These are phyloP conservation scores for Boletellus deceptivus DNA, from an alignment of 1,284 basidiomycete species.

Conservation along the genomic window DNA sequence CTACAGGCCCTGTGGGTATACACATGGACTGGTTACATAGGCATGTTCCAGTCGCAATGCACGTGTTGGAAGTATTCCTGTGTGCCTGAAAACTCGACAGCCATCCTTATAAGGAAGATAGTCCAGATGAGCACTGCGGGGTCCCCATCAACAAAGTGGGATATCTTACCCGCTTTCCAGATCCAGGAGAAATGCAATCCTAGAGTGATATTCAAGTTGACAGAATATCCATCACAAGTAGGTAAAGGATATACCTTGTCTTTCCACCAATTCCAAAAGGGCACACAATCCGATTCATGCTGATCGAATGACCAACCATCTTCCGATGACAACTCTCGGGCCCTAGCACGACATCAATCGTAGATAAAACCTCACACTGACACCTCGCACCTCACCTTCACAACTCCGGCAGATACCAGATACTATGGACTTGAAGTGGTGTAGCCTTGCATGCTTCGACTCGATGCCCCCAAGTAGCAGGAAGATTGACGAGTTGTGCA, in stretches of 20 bases:
- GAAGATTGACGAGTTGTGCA: constrained; percentile 24
- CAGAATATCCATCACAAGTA: not conserved
- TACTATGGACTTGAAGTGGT: constrained; percentile 21
- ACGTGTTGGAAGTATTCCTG: constrained; percentile 18
- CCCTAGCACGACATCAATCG: constrained; percentile 19
- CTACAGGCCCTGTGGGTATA: constrained; percentile 10
- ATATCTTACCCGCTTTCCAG: not conserved
- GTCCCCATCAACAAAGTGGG: not conserved
- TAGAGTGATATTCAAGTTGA: not conserved
- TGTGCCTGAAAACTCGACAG: constrained; percentile 29
- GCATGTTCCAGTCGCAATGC: not conserved
- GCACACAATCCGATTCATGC: constrained; percentile 20
- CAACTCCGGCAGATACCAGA: constrained; percentile 22
- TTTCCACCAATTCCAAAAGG: constrained; percentile 22
- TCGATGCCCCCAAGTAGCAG: constrained; percentile 13
- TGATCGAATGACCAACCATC: constrained; percentile 21
- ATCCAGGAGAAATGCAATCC: not conserved
- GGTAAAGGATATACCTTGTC: constrained; percentile 15
- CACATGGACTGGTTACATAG: not conserved
- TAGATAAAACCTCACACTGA: not conserved
- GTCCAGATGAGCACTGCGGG: constrained; percentile 19
- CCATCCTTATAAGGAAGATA: constrained; percentile 22
- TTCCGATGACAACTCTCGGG: constrained; percentile 10
- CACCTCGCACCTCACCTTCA: constrained; percentile 20
- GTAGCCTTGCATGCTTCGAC: constrained; percentile 24